phyloP scores from a whole-genome alignment of 805 yeast species.

The Cyberlindnera bimundalis region DNA sequence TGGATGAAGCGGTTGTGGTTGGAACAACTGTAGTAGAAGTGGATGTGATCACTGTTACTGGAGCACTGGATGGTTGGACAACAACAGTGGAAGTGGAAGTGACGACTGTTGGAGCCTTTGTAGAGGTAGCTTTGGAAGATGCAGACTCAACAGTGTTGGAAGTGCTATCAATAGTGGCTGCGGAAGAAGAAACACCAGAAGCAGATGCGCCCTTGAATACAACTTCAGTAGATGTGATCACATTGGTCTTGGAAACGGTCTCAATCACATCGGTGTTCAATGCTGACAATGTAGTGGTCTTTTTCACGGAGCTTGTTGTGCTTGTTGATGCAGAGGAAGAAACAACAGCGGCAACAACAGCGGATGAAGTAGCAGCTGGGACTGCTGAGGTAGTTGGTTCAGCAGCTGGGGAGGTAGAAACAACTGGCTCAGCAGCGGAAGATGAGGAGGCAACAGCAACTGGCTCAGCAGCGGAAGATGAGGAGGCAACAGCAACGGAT shows the following conservation, averaged over 20 bases:
- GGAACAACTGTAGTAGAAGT: constrained; percentile 1
- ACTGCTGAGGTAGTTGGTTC: constrained; percentile 10
- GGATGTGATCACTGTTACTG: constrained; percentile 1
- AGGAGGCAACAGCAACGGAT: constrained; percentile 1
- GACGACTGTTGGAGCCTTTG: too few relatives aligned
- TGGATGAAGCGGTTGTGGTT: constrained; percentile 6
- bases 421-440: neutral
- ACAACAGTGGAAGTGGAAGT: neutral
- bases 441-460: constrained; percentile 7
- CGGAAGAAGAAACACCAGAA: neutral
- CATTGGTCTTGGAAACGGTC: neutral
- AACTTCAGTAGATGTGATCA: neutral
- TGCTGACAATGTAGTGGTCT: too few relatives aligned
- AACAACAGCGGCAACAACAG: constrained; percentile 3
- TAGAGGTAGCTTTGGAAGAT: too few relatives aligned
- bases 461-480: neutral
- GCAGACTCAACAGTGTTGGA: too few relatives aligned
- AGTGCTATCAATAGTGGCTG: neutral
- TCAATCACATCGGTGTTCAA: neutral
- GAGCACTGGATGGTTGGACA: neutral
- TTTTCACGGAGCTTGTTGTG: too few relatives aligned
- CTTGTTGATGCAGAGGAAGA: too few relatives aligned
- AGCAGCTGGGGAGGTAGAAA: constrained; percentile 5
- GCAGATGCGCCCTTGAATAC: neutral
- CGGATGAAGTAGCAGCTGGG: too few relatives aligned